phyloP scores from a whole-genome alignment of 73 alveolate genomes.

The Tetrahymena borealis region DNA sequence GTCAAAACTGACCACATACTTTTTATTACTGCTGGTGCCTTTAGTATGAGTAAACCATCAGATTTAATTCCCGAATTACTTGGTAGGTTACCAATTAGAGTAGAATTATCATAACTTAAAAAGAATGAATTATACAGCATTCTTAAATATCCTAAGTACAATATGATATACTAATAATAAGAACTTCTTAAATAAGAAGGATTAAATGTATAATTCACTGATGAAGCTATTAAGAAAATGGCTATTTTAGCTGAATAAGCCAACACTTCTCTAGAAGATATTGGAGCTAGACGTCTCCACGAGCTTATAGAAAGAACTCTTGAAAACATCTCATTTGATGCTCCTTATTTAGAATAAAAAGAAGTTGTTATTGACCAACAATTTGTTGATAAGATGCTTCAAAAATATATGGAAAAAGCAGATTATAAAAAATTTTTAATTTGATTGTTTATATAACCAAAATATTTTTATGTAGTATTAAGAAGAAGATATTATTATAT shows the following conservation, averaged over 20 bases:
- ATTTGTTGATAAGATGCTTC: background rate
- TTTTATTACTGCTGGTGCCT: slow-evolving; percentile 70
- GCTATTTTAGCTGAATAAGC: slow-evolving; percentile 46
- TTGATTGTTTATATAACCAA: background rate
- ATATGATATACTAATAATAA: slow-evolving; percentile 38
- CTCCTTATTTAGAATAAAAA: background rate
- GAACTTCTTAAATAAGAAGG: slow-evolving; percentile 60
- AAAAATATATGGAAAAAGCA: background rate
- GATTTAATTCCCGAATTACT: slow-evolving; percentile 67
- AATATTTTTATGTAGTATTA: background rate
- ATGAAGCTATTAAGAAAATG: slow-evolving; percentile 54
- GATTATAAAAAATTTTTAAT: background rate
- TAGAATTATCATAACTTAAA: slow-evolving; percentile 44
- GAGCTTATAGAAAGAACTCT: slow-evolving; percentile 47
- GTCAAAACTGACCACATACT: slow-evolving; percentile 54
- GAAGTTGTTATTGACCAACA: background rate
- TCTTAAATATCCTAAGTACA: slow-evolving; percentile 50
- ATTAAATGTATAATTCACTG: slow-evolving; percentile 32
- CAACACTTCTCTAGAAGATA: slow-evolving; percentile 45
- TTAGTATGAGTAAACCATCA: slow-evolving; percentile 52
- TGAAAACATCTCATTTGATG: background rate
- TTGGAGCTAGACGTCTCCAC: slow-evolving; percentile 72
- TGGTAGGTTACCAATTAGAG: slow-evolving; percentile 70
- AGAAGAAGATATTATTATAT: background rate
- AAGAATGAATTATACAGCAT: slow-evolving; percentile 48